A percentile compares a stretch with the other conserved stretches of the same genome.
These are phyloP conservation scores for Epichloe brachyelytri DNA, from an alignment of 2,329 filamentous ascomycete genomes.

Conservation along the genomic window DNA sequence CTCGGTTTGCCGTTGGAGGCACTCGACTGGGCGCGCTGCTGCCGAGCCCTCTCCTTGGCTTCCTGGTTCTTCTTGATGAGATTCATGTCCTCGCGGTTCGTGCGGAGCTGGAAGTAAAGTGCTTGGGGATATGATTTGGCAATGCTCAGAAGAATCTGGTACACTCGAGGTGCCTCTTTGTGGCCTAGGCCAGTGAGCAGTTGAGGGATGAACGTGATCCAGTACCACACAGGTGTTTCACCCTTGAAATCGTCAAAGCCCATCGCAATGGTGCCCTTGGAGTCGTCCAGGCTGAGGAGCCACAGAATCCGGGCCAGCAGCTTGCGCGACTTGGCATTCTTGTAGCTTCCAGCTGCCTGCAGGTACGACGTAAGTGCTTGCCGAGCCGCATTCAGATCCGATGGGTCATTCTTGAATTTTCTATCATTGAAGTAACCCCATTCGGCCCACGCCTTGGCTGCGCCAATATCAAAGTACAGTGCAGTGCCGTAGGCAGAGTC, in stretches of 20 bases:
- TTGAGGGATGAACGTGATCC: slow-evolving; percentile 98
- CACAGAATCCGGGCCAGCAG: slow-evolving; percentile 86
- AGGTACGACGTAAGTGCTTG: slow-evolving; percentile 94
- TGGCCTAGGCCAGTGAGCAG: slow-evolving; percentile 82
- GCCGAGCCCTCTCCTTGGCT: slow-evolving; percentile 51
- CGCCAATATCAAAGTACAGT: slow-evolving; percentile 86
- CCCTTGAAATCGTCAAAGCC: slow-evolving; percentile 96
- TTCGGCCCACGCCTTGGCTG: slow-evolving; percentile 96
- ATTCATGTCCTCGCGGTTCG: slow-evolving; percentile 86
- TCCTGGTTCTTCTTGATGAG: slow-evolving; percentile 83
- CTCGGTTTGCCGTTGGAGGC: slow-evolving; percentile 31
- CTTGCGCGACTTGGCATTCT: slow-evolving; percentile 92
- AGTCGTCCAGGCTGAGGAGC: slow-evolving; percentile 87
- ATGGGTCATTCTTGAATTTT: slow-evolving; percentile 83
- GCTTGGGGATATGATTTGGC: slow-evolving; percentile 93
- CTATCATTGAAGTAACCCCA: slow-evolving; percentile 98
- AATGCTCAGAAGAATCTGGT: slow-evolving; percentile 79
- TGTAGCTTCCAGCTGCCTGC: slow-evolving; percentile 91
- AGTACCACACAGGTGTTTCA: slow-evolving; percentile 97
- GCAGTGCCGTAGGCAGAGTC: slow-evolving; percentile 92
- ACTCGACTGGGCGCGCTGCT: slow-evolving; percentile 33
- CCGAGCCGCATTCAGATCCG: slow-evolving; percentile 69
- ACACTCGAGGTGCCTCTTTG: slow-evolving; percentile 78
- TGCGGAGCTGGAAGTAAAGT: slow-evolving; percentile 88
- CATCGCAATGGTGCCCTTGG: slow-evolving; percentile 66